These are phyloP conservation scores for Leishmania arabica DNA, from an alignment of 208 protist genomes.

Conservation along the genomic window DNA sequence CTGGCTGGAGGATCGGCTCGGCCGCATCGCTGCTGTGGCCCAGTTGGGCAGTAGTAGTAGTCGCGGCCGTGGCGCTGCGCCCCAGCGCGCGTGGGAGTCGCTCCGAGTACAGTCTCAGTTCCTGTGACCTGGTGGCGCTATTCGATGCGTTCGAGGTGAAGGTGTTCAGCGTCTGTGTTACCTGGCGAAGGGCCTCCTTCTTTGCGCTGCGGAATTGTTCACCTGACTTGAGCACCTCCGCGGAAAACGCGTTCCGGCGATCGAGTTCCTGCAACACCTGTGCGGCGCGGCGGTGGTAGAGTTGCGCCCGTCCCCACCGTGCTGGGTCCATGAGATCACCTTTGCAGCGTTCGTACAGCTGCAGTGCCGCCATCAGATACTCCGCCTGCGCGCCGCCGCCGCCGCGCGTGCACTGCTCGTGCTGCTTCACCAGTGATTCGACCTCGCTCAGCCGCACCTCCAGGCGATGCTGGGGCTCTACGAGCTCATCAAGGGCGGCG, in stretches of 20 bases:
- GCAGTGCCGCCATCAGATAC: background rate
- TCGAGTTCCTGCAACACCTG: constrained; percentile 6
- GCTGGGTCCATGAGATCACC: background rate
- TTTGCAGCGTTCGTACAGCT: constrained; percentile 7
- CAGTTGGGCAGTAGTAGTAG: background rate
- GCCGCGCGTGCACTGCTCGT: background rate
- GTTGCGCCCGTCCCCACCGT: constrained; percentile 1
- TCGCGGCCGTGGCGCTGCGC: background rate
- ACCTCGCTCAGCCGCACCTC: constrained; percentile 1
- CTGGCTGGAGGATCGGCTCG: constrained; percentile 7
- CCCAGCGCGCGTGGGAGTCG: background rate
- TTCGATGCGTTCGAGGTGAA: background rate
- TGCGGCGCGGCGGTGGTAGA: constrained; percentile 3
- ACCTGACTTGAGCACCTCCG: constrained; percentile 1
- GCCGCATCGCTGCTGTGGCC: background rate
- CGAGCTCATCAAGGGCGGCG: constrained; percentile 8
- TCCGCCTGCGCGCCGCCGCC: background rate
- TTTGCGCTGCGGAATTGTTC: background rate
- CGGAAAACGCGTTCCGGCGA: background rate
- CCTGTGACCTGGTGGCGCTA: constrained; percentile 3
- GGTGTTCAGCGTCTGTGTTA: background rate
- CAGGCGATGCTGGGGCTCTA: constrained; percentile 8
- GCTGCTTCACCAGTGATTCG: background rate
- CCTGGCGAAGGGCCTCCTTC: background rate
- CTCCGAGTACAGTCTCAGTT: constrained; percentile 6